Evolutionary conservation across 2,329 filamentous ascomycete genomes (phyloP), one percentile per base, ranked within the genome.

Genomic region (Eutypella sp.): DNA sequence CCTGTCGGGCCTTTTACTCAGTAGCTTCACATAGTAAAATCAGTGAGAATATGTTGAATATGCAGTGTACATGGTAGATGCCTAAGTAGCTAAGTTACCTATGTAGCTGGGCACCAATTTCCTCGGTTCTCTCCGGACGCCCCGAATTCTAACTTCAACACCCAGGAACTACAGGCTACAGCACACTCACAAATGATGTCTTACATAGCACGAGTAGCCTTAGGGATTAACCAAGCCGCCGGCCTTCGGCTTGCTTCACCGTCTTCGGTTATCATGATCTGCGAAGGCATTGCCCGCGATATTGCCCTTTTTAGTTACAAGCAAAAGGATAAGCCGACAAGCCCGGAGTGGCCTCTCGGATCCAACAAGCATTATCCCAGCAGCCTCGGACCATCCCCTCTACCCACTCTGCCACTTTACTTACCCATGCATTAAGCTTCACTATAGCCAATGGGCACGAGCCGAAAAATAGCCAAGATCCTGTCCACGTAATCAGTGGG

Each of bases 121-220:
- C 44, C 51, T 60, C 58, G 58, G 58, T 41, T 54, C 55, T 49
- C 53, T 57, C 58, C 58, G 58, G 55, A 42, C 49, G 46, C 45
- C 41, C 49, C 39, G 34, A 51, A 37, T 34, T 24, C 15, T 20
- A 39, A 39, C 18, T 8, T 20, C 23, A 7, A 8, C 20, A 39
- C 20, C 7, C 20, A 22, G 11, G 36, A 15, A 11, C 18, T 15
- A 16, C 20, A 19, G 3, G 7, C 15, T 23, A 19, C 36, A 11
- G n/a, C 36, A 13, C 10, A 7, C 29, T 15, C 29, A 33, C 29
- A 7, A n/a, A n/a, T 16, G 5, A 34, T 34, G 18, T 34, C 5
- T 16, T 34, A 16, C 31, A 16, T n/a, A n/a, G n/a, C n/a, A n/a
- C n/a, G n/a, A n/a, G n/a, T n/a, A n/a, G 29, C 16, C 29, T 33